Base-by-base conservation (phyloP, 345 rosid genomes). In the Euphorbia peplus region DNA sequence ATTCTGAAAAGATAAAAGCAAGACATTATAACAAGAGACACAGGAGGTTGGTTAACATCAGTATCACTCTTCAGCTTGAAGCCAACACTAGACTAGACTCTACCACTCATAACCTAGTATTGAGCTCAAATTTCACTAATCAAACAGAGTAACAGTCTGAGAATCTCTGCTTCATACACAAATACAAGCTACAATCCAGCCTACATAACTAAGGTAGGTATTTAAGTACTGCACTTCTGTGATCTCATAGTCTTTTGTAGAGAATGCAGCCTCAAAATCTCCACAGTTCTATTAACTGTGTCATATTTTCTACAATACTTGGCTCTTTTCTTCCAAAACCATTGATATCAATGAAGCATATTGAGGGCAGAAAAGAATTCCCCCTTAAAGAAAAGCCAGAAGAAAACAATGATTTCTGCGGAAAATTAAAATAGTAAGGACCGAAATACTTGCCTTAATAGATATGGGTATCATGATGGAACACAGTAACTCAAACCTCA, bases 401-500 rank as follows among this genome's bases (percentile, higher is more conserved):
- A 32, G 54, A 67, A 18, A 51, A 61, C 18, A 67, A 32, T 13
- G 12, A 42, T 52, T 41, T 25, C 32, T 63, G 48, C 12, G n/a
- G n/a, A 41, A 32, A 48, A 65, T 60, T 64, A 15, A 68, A 52
- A 63, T 22, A 28, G 28, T 50, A 68, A 61, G 30, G 35, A 10
- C 15, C 3, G 25, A 15, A 46, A 46, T 13, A 62, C 70, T 84
- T 79, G 86, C 99, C 96, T 95, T 95, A 46, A 95, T 85, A 51
- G 99, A 95, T 70, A 95, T 95, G 50, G 99, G 99, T 79, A 95
- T 95, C 98, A 95, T 95, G 78, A 95, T 95, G 77, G 99, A 95
- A 78, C 99, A 95, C 30, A 95, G 89, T 67, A 95, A 96, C 85
- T 95, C 98, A 78, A 95, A 95, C 82, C 99, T 88, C 63, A 95